These are phyloP conservation scores for Alternaria angustiovoidea DNA, from an alignment of 2,329 filamentous ascomycete species.

Conservation along the genomic window DNA sequence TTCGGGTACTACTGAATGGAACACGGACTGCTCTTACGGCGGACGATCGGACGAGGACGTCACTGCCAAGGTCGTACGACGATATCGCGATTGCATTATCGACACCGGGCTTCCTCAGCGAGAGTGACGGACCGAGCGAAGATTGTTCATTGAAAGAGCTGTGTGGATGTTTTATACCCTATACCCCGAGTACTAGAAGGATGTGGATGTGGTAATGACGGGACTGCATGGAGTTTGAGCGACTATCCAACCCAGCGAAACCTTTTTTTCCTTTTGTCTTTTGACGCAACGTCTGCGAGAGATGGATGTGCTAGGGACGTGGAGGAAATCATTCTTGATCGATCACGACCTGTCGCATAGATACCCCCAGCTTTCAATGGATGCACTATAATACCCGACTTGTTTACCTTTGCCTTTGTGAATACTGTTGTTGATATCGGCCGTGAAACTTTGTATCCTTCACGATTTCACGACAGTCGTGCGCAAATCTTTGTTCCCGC, in stretches of 20 bases:
- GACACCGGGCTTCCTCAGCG: neutral
- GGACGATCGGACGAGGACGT: neutral
- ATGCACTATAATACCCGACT: slow-evolving; percentile 19
- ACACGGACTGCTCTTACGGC: neutral
- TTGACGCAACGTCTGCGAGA: neutral
- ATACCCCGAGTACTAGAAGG: neutral
- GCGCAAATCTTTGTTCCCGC: neutral
- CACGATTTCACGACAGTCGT: neutral
- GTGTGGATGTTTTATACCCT: slow-evolving; percentile 10
- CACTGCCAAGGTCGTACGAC: neutral
- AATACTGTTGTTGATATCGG: neutral
- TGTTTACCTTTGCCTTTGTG: neutral
- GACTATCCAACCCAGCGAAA: neutral
- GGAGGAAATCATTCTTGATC: slow-evolving; percentile 25
- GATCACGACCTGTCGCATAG: slow-evolving; percentile 29
- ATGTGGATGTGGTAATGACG: slow-evolving; percentile 8
- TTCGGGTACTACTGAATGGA: slow-evolving; percentile 4
- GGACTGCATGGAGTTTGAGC: slow-evolving; percentile 12
- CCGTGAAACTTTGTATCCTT: neutral
- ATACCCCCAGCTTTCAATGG: slow-evolving; percentile 33
- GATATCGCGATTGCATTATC: neutral
- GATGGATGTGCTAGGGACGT: slow-evolving; percentile 17
- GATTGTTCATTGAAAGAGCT: neutral
- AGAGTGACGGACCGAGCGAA: neutral
- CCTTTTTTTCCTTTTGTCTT: slow-evolving; percentile 7